Evolutionary conservation across 1,284 basidiomycete species (phyloP), one percentile per base, ranked within the genome.

Genomic region (Tilletiopsis washingtonensis): DNA sequence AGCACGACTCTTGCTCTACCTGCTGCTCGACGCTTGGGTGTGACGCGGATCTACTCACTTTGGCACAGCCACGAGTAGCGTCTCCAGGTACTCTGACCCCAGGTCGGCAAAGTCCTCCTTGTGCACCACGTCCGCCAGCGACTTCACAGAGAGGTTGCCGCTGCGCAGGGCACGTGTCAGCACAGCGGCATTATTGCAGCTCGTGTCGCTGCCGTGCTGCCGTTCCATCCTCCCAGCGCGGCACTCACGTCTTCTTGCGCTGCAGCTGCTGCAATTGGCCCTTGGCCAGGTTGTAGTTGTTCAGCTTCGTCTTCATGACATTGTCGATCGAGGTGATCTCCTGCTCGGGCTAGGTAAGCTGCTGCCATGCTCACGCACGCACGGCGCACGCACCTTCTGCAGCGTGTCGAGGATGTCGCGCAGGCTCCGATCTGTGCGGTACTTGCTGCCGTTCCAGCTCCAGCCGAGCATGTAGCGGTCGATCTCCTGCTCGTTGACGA

Each of bases 51-150:
- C 11, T 19, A 64, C 79, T 64, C 73, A 93, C 91, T 84, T 93
- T 48, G 93, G 91, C 19, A 98, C 90, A 14, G 91, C 93, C 4
- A 98, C 88, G 12, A 98, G 76, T 26, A 94, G 75, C 0, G 93
- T 94, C 73, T 96, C 88, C 59, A 98, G 77, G 72, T 90, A 97
- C 73, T 99, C 94, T 4, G 89, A 94, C 51, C 88, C 82, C 3
- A 48, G 43, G 50, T 81, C 79, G 44, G 96, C 79, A 71, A 90
- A 82, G 70, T 97, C 82, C 15, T 87, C 84, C 59, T 83, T 82
- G 43, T 82, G 81, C 17, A 98, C 87, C 15, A 98, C 78, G 49
- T 94, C 91, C 15, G 82, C 82, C 21, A 98, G 78, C 6, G 88
- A 88, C 47, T 86, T 81, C 38, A 90, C 84, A 29, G 91, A 91